phyloP scores from a whole-genome alignment of 2,329 filamentous ascomycete genomes.

The Lachnellula willkommii region DNA sequence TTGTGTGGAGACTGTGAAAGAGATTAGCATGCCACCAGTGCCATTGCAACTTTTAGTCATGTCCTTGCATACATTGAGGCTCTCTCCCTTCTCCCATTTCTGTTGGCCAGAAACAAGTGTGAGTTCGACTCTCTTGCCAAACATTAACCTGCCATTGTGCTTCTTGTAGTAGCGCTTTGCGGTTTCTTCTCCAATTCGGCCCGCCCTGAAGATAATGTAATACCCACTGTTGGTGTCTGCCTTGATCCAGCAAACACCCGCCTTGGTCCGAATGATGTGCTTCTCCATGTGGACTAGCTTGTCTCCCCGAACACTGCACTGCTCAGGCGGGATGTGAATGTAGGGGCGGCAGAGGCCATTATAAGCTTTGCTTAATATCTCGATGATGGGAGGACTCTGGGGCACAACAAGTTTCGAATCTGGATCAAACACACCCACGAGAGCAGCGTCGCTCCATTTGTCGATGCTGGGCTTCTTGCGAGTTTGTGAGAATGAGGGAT shows the following conservation, averaged over 20 bases:
- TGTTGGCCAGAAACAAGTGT: neutral
- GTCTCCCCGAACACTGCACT: neutral
- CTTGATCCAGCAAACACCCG: neutral
- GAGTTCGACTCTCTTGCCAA: neutral
- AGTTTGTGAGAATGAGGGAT: too few relatives aligned
- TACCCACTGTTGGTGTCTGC: neutral
- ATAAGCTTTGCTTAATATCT: too few relatives aligned
- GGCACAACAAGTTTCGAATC: too few relatives aligned
- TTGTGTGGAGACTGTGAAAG: neutral
- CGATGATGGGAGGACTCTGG: too few relatives aligned
- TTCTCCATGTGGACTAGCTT: neutral
- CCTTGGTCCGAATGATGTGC: neutral
- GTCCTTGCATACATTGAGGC: neutral
- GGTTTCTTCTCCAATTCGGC: neutral
- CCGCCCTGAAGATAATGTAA: neutral
- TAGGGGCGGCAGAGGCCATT: neutral
- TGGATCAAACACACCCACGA: too few relatives aligned
- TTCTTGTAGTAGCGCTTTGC: neutral
- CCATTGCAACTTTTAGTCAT: neutral
- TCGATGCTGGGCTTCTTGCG: too few relatives aligned
- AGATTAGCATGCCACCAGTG: too few relatives aligned
- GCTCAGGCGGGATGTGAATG: neutral
- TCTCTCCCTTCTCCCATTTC: neutral
- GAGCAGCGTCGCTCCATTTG: too few relatives aligned
- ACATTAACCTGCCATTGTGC: neutral